Evolutionary conservation across 805 yeast species (phyloP), one percentile per base, ranked within the genome.

Genomic region (Yamadazyma olivae): DNA sequence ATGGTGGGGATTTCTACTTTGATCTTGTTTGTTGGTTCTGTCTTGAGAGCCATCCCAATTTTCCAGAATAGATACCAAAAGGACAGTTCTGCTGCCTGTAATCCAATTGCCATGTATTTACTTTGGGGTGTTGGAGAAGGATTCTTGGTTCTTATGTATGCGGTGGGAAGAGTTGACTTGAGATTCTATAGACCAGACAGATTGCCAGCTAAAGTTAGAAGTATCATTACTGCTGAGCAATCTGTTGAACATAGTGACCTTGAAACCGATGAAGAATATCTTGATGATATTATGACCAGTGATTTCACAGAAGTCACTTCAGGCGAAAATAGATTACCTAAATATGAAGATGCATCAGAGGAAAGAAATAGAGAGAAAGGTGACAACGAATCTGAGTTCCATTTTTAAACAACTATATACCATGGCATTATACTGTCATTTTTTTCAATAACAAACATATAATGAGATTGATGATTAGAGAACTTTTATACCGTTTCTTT

Each of bases 141-240:
- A 0, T 47, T 79, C 15, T 74, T 79, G 38, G 72, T 78, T 42
- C 38, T 75, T 5, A 41, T 80, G 21, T 80, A 77, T 54, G 54
- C 83, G 31, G 50, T 79, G 20, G 77, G 79, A 12, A 71, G 93
- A 53, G 77, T 81, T 31, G 91, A 83, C 56, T 67, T 83, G 51
- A 71, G 91, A 54, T 84, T 83, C 60, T 83, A 84, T 70, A 78
- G 85, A 59, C 91, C 91, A 13, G 90, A 82, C 53, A 61, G 53
- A 39, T 57, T 75, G 39, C 70, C 67, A 7, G 46, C 49, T 30
- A 57, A 53, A 33, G 68, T 65, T 32, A 51, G 68, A 41, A 49
- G 50, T 13, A 65, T 66, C 33, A 54, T 64, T 21, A 66, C 71
- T 8, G 70, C 71, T 6, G 67, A 66, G 38, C 70, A 62, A 40